Base-by-base conservation (phyloP, 129 eudicot species). In the Tagetes patula region DNA sequence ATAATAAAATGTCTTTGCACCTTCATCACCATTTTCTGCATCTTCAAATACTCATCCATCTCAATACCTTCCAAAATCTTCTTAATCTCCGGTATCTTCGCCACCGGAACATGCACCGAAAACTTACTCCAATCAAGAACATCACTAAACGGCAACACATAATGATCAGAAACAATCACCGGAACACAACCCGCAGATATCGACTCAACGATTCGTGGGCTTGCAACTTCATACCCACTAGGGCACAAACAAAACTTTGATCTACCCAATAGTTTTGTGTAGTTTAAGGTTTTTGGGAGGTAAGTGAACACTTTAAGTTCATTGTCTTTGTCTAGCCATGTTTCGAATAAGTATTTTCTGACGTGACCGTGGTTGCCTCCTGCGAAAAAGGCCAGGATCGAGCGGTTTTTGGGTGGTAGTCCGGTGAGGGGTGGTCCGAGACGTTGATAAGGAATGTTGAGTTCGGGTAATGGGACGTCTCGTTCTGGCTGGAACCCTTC, bases 201-300 rank as follows among this genome's bases (percentile, higher is more conserved):
- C 2, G 93, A 69, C 71, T 87, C 93, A 10, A 87, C 83, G 7
- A 85, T 58, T 71, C 93, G 80, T 8, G 93, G 93, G 71, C 93
- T 87, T 54, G 93, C 89, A 8, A 87, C 93, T 69, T 87, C 93
- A 56, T 68, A 87, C 6, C 93, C 93, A 78, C 89, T 87, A 6
- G 93, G 93, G 56, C 93, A 87, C 65, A 87, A 79, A 27, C 89
- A 87, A 77, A 79, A 87, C 75, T 75, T 84, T 9, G 86, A 59
- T 32, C 54, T 56, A 7, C 88, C 75, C 82, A 84, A 74, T 39
- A 70, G 27, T 40, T 81, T 79, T 2, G 76, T 74, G 48, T 84
- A 84, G 46, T 74, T 72, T 60, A 56, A 55, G 67, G 73, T 50
- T 71, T 81, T 74, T 1, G 83, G 83, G 62, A 84, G 88, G 85